These are phyloP conservation scores for Primulina tabacum DNA, from an alignment of 257 asterid genomes.

Conservation along the genomic window DNA sequence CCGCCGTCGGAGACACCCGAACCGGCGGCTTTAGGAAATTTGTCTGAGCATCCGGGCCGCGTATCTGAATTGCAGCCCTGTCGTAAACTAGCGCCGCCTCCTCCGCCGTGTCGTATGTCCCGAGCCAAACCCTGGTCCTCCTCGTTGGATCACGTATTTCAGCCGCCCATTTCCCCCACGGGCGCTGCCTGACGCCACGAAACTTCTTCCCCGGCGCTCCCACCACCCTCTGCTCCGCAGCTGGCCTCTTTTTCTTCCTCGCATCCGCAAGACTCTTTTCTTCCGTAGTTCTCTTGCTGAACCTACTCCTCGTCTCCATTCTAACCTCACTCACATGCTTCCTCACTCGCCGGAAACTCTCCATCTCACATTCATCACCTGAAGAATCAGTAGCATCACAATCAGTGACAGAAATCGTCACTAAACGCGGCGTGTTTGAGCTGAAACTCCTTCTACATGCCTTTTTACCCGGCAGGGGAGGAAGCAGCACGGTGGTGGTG, in stretches of 20 bases:
- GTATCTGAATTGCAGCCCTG: slow-evolving; percentile 51
- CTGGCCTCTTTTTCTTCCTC: slow-evolving; percentile 20
- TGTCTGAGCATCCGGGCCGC: slow-evolving; percentile 56
- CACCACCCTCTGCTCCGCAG: not conserved
- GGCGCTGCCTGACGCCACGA: slow-evolving; percentile 75
- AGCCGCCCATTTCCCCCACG: slow-evolving; percentile 91
- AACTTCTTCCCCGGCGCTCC: slow-evolving; percentile 36
- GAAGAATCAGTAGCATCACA: slow-evolving; percentile 80
- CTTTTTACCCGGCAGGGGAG: not conserved
- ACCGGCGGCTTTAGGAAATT: slow-evolving; percentile 45
- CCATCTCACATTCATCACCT: slow-evolving; percentile 33
- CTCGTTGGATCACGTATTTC: slow-evolving; percentile 69
- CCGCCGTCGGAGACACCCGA: not conserved
- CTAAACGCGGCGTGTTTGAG: slow-evolving; percentile 37
- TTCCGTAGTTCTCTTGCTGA: too few species aligned
- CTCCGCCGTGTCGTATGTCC: slow-evolving; percentile 72
- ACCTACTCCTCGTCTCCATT: slow-evolving; percentile 20
- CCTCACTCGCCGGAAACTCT: slow-evolving; percentile 25
- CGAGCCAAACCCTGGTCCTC: slow-evolving; percentile 61
- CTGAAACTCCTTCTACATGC: not conserved
- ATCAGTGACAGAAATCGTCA: slow-evolving; percentile 54
- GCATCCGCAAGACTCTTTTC: not conserved
- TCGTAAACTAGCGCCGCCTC: slow-evolving; percentile 79
- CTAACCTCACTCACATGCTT: slow-evolving; percentile 54
- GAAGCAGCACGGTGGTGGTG: slow-evolving; percentile 26